Evolutionary conservation across 805 yeast genomes (phyloP).

Genomic region (Saccharomyces jurei): DNA sequence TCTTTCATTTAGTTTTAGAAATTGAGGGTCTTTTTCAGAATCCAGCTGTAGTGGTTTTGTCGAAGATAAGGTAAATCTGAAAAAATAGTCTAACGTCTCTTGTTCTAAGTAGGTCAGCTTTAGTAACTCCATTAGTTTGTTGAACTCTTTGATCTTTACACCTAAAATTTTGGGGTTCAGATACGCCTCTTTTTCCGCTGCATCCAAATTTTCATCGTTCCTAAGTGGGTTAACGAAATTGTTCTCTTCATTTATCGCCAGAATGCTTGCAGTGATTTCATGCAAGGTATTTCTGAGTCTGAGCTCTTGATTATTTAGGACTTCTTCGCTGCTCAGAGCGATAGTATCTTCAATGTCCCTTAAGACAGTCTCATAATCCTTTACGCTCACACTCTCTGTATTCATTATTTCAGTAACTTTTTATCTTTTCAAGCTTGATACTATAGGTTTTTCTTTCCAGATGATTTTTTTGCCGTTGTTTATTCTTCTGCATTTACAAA

Average conservation of each 20-base stretch:
- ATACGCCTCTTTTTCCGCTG: neutral
- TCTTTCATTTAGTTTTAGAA: conserved; percentile 13
- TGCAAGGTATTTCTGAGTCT: conserved; percentile 11
- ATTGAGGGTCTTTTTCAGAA: conserved; percentile 20
- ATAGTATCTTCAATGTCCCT: conserved; percentile 11
- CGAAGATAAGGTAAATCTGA: conserved; percentile 24
- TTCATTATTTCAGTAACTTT: neutral
- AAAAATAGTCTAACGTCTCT: conserved; percentile 27
- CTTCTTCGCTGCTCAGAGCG: conserved; percentile 12
- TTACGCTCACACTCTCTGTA: neutral
- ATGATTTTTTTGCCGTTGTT: neutral
- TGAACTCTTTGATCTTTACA: conserved; percentile 15
- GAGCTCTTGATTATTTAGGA: conserved; percentile 17
- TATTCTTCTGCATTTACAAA: neutral
- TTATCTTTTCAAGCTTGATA: neutral
- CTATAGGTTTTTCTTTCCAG: neutral
- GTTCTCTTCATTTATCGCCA: conserved; percentile 17
- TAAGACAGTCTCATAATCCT: conserved; percentile 7
- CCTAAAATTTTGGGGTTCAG: conserved; percentile 10
- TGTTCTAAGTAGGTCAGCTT: conserved; percentile 25
- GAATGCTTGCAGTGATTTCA: conserved; percentile 18
- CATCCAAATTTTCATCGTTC: neutral
- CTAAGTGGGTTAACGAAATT: conserved; percentile 9
- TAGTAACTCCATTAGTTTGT: conserved; percentile 16
- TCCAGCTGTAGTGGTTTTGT: conserved; percentile 13